Evolutionary conservation across 2,329 filamentous ascomycete genomes (phyloP).

Genomic region (Zasmidium angulare): DNA sequence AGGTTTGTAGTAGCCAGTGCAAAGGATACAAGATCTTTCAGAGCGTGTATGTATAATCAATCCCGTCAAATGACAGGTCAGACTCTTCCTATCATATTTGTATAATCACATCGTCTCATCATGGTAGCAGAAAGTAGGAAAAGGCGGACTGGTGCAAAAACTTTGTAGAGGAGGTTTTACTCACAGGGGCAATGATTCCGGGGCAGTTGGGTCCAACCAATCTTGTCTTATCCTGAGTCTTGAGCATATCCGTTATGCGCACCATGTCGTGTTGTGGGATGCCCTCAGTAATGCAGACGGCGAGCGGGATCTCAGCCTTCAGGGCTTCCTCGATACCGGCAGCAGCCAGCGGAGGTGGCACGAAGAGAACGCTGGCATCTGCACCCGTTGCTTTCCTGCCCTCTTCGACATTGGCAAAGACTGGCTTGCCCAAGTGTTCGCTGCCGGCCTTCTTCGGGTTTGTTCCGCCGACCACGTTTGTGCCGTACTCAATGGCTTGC

Average conservation of each 20-base stretch:
- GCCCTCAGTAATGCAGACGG: conserved; percentile 97
- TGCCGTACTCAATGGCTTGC: conserved; percentile 98
- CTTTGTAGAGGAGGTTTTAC: conserved; percentile 22
- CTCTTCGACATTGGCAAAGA: conserved; percentile 86
- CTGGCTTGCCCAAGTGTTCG: conserved; percentile 85
- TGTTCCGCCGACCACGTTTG: conserved; percentile 95
- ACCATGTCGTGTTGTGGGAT: conserved; percentile 99
- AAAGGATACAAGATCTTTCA: conserved; percentile 18
- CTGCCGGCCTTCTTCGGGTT: conserved; percentile 98
- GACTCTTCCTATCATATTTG: conserved; percentile 41
- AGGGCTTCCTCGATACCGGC: conserved; percentile 97
- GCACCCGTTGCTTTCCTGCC: conserved; percentile 89
- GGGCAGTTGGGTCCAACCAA: conserved; percentile 98
- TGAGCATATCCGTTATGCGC: conserved; percentile 95
- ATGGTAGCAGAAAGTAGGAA: conserved; percentile 11
- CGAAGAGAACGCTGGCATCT: conserved; percentile 90
- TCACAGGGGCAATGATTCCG: conserved; percentile 81
- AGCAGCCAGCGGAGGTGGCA: conserved; percentile 91
- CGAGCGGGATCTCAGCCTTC: conserved; percentile 85
- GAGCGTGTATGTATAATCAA: conserved; percentile 30
- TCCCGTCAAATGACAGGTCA: conserved; percentile 31
- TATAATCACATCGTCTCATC: conserved; percentile 29
- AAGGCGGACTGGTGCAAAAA: not conserved
- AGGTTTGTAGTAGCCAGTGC: not conserved
- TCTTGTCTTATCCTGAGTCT: conserved; percentile 95